Evolutionary conservation across 768 basidiomycete genomes (phyloP).

Genomic region (Tulasnella sp.): DNA sequence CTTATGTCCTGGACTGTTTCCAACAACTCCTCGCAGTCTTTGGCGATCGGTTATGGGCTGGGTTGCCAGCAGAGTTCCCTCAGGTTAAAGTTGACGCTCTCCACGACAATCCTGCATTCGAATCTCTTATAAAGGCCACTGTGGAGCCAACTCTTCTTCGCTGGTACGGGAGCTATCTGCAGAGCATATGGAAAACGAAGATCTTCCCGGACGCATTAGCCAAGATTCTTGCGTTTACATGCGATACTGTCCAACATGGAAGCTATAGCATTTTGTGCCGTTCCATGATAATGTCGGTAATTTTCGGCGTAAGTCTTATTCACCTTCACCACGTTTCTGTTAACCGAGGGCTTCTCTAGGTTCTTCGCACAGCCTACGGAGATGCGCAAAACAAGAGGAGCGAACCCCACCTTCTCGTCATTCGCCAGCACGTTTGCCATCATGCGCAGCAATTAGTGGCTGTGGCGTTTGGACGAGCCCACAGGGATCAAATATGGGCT

Average conservation of each 20-base stretch:
- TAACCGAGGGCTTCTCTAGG: conserved; percentile 10
- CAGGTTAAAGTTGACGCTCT: conserved; percentile 72
- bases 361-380: conserved; percentile 5
- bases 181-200: conserved; percentile 40
- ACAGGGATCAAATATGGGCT: conserved; percentile 35
- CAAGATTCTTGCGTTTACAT: conserved; percentile 60
- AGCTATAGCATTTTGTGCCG: conserved; percentile 46
- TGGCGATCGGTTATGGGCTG: conserved; percentile 52
- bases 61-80: conserved; percentile 61
- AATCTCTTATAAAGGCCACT: conserved; percentile 21
- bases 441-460: conserved; percentile 28
- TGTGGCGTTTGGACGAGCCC: conserved; percentile 36
- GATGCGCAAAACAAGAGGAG: conserved; percentile 2
- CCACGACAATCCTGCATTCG: conserved; percentile 52
- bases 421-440: conserved; percentile 35
- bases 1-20: conserved; percentile 47
- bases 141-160: conserved; percentile 37
- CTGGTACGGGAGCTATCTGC: conserved; percentile 58
- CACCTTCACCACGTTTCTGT: conserved; percentile 15
- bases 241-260: conserved; percentile 72
- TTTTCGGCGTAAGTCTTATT: conserved; percentile 46
- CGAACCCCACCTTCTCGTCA: neutral
- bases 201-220: conserved; percentile 59
- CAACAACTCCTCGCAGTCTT: conserved; percentile 50
- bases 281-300: conserved; percentile 48